Base-by-base conservation (phyloP, 2,329 filamentous ascomycete species). In the Microcyclosporella mali region DNA sequence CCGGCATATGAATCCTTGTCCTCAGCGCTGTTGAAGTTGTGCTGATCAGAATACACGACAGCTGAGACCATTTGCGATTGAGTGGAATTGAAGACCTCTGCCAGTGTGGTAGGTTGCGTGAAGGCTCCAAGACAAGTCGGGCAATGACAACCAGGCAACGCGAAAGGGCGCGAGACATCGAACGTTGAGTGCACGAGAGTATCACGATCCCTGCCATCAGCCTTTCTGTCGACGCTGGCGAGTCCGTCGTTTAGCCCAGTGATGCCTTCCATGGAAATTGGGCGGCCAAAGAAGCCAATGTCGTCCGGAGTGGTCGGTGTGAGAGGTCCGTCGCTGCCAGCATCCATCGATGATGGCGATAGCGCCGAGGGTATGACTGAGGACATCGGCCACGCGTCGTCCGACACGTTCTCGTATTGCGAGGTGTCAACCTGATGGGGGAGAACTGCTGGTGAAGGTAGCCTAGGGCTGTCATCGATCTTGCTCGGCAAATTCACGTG, bases 281-380 rank as follows among this genome's bases (percentile, higher is more conserved):
- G 9, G 21, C 21, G 21, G 21, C 21, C 21, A 9, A 25, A 25
- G 21, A 25, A 25, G 21, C 9, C 21, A 25, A 9, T 6, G 21
- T 9, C 21, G 25, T 28, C 25, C 21, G 46, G 34, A 32, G 39
- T 47, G 8, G 46, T 19, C 9, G 55, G 53, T n/a, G 54, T 56
- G 8, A 29, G 30, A 32, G 54, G 51, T 31, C 44, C 45, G 25
- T 44, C 46, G 41, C 43, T 45, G 27, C 46, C 32, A 12, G 46
- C 43, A 18, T 43, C 45, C 16, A 50, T 21, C 4, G 53, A 52
- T 8, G 45, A 47, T 25, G 51, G 52, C 6, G 54, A 52, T 4
- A 47, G 33, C n/a, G 46, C 43, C 15, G 52, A 47, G 19, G 48
- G 52, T 11, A 51, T 54, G 30, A 45, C 37, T 2, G 46, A 39